phyloP scores from a whole-genome alignment of 179 eudicot species.

The Spinacia oleracea region DNA sequence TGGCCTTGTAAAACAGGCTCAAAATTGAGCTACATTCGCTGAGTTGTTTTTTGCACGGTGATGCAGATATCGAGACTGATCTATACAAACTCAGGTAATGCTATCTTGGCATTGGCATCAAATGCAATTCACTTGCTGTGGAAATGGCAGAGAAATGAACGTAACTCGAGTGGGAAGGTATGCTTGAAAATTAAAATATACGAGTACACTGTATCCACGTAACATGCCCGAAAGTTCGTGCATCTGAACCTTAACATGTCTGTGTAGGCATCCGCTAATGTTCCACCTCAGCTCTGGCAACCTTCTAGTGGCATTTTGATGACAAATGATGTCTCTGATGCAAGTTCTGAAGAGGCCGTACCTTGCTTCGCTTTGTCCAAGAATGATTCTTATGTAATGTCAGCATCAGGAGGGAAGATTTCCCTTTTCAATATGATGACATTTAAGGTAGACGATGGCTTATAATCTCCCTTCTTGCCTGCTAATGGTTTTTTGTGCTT shows the following conservation, averaged over 20 bases:
- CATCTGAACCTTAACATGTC: background rate
- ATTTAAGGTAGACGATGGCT: slow-evolving; percentile 50
- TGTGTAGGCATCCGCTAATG: slow-evolving; percentile 71
- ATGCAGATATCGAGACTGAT: slow-evolving; percentile 83
- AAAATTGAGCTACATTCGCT: background rate
- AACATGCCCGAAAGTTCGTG: background rate
- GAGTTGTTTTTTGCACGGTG: slow-evolving; percentile 8
- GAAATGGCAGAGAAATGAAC: slow-evolving; percentile 92
- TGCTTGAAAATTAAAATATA: too few species aligned
- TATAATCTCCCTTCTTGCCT: background rate
- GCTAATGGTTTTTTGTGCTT: background rate
- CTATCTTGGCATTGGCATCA: slow-evolving; percentile 81
- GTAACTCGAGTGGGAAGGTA: slow-evolving; percentile 82
- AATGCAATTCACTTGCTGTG: slow-evolving; percentile 90
- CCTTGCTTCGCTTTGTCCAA: slow-evolving; percentile 96
- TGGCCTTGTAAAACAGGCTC: background rate
- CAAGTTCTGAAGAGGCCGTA: slow-evolving; percentile 78
- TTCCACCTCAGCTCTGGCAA: slow-evolving; percentile 88
- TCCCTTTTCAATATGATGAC: slow-evolving; percentile 97
- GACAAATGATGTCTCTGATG: slow-evolving; percentile 79
- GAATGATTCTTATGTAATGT: slow-evolving; percentile 97
- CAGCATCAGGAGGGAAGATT: slow-evolving; percentile 95
- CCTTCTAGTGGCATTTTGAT: slow-evolving; percentile 87
- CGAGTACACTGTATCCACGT: background rate
- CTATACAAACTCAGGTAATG: slow-evolving; percentile 90